Conservation (phyloP, 306 rosid genomes). For the Oemleria cerasiformis region DNA sequence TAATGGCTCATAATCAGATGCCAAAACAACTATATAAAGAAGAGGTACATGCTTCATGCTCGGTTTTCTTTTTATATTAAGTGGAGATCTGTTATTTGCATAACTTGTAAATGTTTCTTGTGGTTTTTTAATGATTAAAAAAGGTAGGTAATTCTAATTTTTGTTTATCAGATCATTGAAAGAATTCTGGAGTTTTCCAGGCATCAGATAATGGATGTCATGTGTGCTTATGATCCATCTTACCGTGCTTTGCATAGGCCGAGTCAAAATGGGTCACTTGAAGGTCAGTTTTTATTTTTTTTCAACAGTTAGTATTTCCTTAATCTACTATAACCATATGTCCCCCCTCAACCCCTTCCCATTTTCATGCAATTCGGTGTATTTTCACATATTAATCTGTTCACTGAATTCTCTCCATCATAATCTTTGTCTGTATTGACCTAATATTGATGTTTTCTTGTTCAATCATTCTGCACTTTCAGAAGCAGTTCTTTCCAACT, state of each 20-base stretch:
- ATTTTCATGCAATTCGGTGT: not conserved
- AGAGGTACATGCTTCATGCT: constrained; percentile 50
- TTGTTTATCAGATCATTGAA: constrained; percentile 68
- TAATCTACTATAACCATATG: not conserved
- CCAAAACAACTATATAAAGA: constrained; percentile 94
- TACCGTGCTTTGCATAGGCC: constrained; percentile 88
- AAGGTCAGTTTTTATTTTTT: constrained; percentile 56
- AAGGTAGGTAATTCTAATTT: constrained; percentile 23
- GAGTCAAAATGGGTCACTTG: constrained; percentile 58
- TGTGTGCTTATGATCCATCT: constrained; percentile 94
- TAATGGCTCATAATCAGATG: constrained; percentile 85
- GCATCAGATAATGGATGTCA: constrained; percentile 86
- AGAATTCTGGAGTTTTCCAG: constrained; percentile 92
- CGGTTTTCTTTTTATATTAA: not conserved
- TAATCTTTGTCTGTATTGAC: not conserved
- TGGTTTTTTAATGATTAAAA: constrained; percentile 6
- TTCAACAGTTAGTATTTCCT: constrained; percentile 3
- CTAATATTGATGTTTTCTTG: not conserved
- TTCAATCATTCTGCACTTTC: constrained; percentile 3
- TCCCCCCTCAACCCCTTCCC: too few relatives aligned
- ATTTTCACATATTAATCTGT: constrained; percentile 3
- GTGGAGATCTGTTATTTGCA: constrained; percentile 1
- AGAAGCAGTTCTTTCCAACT: not conserved
- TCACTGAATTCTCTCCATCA: not conserved
- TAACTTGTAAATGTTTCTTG: constrained; percentile 4